Evolutionary conservation across 2,329 filamentous ascomycete genomes (phyloP), one percentile per base, ranked within the genome.

Genomic region (Orbilia oligospora): DNA sequence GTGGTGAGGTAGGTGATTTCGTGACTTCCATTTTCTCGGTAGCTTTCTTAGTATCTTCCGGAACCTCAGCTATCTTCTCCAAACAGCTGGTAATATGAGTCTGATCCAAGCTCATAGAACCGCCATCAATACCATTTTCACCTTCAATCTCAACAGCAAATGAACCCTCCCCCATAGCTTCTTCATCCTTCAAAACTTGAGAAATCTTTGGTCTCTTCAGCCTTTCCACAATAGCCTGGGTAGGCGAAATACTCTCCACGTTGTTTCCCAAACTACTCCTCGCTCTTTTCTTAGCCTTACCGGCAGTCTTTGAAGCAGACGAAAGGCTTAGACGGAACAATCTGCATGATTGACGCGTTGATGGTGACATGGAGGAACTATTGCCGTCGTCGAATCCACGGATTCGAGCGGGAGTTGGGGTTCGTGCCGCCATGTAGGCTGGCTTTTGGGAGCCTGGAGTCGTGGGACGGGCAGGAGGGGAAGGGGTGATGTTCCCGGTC

Each of bases 381-480:
- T 30, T 30, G 14, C 22, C 33, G 27, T 30, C 6, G 14, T 33
- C 33, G 14, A 46, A 2, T 0, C 8, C 10, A 9, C 38, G 20
- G 6, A 20, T 58, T 3, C 14, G 14, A 12, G 38, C 20, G 3
- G 22, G 33, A 1, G 24, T 30, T 1, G 66, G 66, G 12, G 66
- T 69, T 5, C 9, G 22, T 0, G 51, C 51, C 1, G 36, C 66
- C 9, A 58, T 44, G n/a, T 48, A 44, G 16, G 51, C 51, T 14
- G 41, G 66, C 12, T 69, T 69, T 18, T 69, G 66, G 1, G 66
- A 69, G 9, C 6, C 38, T 12, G 66, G 66, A 1, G 66, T 69
- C 8, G 16, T 20, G 12, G 66, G 66, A 14, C 14, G 22, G n/a
- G 51, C 3, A 3, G 36, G 49, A 14, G 66, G 66, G 5, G 66